Evolutionary conservation across 2,329 filamentous ascomycete species (phyloP), one percentile per base, ranked within the genome.

Genomic region (Aspergillus cejpii): DNA sequence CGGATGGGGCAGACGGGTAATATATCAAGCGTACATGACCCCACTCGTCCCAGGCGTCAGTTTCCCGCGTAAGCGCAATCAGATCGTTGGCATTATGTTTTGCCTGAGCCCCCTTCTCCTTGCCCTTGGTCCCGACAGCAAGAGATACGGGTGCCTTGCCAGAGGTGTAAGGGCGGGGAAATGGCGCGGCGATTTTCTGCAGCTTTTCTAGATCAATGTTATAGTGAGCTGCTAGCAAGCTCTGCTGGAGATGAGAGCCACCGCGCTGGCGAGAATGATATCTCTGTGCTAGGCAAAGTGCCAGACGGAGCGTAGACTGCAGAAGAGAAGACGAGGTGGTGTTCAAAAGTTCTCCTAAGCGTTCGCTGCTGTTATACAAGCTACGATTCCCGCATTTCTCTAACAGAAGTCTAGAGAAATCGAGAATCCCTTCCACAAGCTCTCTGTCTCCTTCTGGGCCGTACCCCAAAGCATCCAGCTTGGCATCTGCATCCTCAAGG

Each of bases 321-420:
- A 98, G 75, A 39, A 98, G 76, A 21, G 82, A 79, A 45, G 91
- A 75, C 19, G 85, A 90, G 2, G 87, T 91, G 36, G 86, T 91
- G 66, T 96, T 87, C 47, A 98, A 78, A 31, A 98, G 77, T 62
- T 90, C 84, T 63, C 91, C 92, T 49, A 98, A 73, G 58, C 94
- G 87, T 54, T 84, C 77, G 64, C 91, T 97, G 73, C 92, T 98
- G 49, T 85, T 87, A 66, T 97, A 98, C 58, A 98, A 83, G 70
- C 90, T 96, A 56, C 94, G 79, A 63, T 98, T 98, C 48, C 91
- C 92, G 67, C 92, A 98, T 63, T 95, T 92, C 64, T 97, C 88
- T 41, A 97, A 72, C 23, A 98, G 75, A 65, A 94, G 79, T 49
- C 84, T 81, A 17, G 90, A 95, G 67, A 98, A 98, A 56, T 80